Percentiles rank a stretch among this genome's conserved stretches.
phyloP scores from a whole-genome alignment of 805 yeast species.

The Maudiozyma turicensis region DNA sequence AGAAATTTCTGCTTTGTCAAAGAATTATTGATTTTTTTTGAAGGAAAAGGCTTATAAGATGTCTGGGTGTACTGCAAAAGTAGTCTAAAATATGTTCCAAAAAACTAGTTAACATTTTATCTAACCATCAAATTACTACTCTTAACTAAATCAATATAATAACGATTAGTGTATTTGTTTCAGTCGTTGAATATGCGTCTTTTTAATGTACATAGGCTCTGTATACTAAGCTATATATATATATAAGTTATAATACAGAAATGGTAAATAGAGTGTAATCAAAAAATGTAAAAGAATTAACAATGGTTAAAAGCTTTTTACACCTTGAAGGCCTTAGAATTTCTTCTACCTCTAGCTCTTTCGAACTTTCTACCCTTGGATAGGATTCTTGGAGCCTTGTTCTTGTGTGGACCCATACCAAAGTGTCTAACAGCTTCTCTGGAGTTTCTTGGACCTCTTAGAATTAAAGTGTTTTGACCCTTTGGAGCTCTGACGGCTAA shows the following conservation, averaged over 20 bases:
- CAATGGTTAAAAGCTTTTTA: conserved; percentile 34
- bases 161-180: too few relatives aligned
- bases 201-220: neutral
- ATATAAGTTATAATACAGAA: neutral
- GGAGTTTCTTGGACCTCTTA: conserved; percentile 98
- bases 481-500: conserved; percentile 98
- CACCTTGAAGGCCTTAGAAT: conserved; percentile 99
- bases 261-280: neutral
- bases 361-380: conserved; percentile 99
- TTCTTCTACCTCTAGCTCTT: conserved; percentile 99
- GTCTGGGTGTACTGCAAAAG: too few relatives aligned
- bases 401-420: conserved; percentile 99
- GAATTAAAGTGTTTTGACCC: conserved; percentile 95
- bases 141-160: too few relatives aligned
- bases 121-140: too few relatives aligned
- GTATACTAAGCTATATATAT: too few relatives aligned
- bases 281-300: neutral
- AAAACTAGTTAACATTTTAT: too few relatives aligned
- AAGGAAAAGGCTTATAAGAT: too few relatives aligned
- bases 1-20: too few relatives aligned
- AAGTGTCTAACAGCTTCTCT: conserved; percentile 99
- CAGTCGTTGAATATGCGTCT: too few relatives aligned
- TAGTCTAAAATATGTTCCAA: too few relatives aligned
- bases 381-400: conserved; percentile 96
- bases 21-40: too few relatives aligned